Evolutionary conservation across 768 basidiomycete species (phyloP).

Genomic region (Antrodiella citrinella): DNA sequence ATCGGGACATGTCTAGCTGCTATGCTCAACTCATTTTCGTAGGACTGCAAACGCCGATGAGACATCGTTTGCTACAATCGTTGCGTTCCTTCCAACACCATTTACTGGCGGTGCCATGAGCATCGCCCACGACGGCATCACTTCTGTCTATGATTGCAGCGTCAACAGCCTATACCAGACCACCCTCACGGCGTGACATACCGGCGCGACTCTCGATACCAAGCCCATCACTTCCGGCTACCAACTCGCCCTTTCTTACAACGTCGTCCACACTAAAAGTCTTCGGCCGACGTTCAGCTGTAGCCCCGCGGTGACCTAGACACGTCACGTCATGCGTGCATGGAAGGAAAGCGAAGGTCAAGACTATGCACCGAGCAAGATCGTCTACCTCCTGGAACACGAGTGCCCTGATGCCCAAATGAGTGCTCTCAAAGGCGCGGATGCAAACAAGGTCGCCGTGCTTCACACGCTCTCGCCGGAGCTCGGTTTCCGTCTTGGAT

Average conservation of each 20-base stretch:
- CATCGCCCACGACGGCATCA: slow-evolving; percentile 29
- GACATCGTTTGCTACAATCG: slow-evolving; percentile 46
- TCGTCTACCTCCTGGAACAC: slow-evolving; percentile 29
- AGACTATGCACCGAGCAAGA: slow-evolving; percentile 16
- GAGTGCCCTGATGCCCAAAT: slow-evolving; percentile 25
- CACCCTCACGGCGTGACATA: slow-evolving; percentile 42
- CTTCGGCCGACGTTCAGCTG: slow-evolving; percentile 22
- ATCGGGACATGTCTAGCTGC: not conserved
- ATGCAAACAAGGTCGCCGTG: slow-evolving; percentile 26
- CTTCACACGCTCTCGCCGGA: slow-evolving; percentile 27
- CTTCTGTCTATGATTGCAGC: slow-evolving; percentile 29
- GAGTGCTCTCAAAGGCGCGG: slow-evolving; percentile 30
- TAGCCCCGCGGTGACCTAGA: slow-evolving; percentile 10
- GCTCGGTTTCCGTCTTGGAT: slow-evolving; percentile 26
- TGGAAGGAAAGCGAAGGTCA: slow-evolving; percentile 25
- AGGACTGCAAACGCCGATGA: slow-evolving; percentile 39
- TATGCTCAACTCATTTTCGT: not conserved
- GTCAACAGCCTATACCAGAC: slow-evolving; percentile 25
- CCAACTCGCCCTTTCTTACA: slow-evolving; percentile 42
- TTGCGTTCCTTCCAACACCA: slow-evolving; percentile 38
- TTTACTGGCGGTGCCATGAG: slow-evolving; percentile 40
- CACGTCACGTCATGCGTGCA: slow-evolving; percentile 28
- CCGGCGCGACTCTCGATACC: slow-evolving; percentile 43
- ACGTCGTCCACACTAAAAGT: slow-evolving; percentile 34
- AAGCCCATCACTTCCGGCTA: slow-evolving; percentile 41